Conservation (phyloP, 352 stramenopile genomes). For the Thraustotheca clavata region DNA sequence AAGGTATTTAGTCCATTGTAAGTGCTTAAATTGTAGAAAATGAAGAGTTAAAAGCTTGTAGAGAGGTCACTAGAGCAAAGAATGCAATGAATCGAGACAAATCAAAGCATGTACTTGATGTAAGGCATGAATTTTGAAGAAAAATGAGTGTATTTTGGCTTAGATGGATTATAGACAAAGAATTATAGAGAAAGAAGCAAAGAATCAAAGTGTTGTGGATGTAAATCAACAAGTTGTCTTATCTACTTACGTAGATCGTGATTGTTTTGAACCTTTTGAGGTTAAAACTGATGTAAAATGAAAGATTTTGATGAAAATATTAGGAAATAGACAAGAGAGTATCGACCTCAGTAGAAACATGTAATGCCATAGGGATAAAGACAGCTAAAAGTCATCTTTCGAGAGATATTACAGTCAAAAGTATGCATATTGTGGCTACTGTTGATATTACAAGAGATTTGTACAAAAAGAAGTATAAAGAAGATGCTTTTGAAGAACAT, state of each 20-base stretch:
- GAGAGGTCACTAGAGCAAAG: no score
- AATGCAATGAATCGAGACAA: no score
- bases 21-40: no score
- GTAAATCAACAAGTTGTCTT: slow-evolving; percentile 7
- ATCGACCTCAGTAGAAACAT: slow-evolving; percentile 24
- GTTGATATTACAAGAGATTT: slow-evolving; percentile 17
- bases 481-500: slow-evolving; percentile 26
- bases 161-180: slow-evolving; percentile 16
- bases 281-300: no score
- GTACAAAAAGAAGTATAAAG: background rate
- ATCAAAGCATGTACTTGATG: no score
- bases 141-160: no score
- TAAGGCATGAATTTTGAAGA: no score
- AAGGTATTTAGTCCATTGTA: background rate
- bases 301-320: no score
- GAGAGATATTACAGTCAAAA: slow-evolving; percentile 42
- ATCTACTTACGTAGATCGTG: slow-evolving; percentile 40
- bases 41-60: no score
- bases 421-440: slow-evolving; percentile 52
- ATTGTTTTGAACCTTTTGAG: no score
- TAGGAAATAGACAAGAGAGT: slow-evolving; percentile 20
- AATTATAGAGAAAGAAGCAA: slow-evolving; percentile 15
- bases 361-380: slow-evolving; percentile 28
- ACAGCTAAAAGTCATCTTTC: slow-evolving; percentile 34
- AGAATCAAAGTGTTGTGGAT: background rate